Base-by-base conservation (phyloP, 495 filamentous ascomycete genomes). In the Pseudomonodictys pantanalensis region DNA sequence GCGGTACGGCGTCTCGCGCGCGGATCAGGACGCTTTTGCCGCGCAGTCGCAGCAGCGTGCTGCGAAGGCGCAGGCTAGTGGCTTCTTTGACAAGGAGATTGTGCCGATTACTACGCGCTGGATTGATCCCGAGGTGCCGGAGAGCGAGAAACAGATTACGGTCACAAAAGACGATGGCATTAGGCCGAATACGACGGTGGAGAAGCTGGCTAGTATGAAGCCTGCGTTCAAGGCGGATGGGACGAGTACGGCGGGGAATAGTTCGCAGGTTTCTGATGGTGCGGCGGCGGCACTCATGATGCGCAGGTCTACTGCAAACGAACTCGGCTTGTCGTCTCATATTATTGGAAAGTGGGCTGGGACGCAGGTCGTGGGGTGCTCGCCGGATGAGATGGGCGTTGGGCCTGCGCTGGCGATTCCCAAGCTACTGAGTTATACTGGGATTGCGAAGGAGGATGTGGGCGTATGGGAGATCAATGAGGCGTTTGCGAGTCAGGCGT, bases 381-480 rank as follows among this genome's bases (percentile, higher is more conserved):
- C 75, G 43, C 91, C 92, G 7, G 90, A 95, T 68, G 92, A 96
- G 80, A 96, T 96, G 91, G 91, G 91, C 35, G 80, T 96, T 48
- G 91, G 91, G 0, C 91, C 91, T 10, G 89, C 90, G 5, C 66
- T 93, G 26, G 91, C 89, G 1, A 91, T 96, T 39, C 91, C 92
- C 24, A 89, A 86, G 69, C 77, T 95, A 39, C 75, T 96, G 18
- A 68, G 78, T 45, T 78, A 80, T 52, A 78, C 86, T 9, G 89
- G 85, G 17, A 58, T 96, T 32, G 66, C 67, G 46, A 83, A 76
- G 5, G 74, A 77, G 9, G 89, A 97, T 46, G 85, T 97, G 0
- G 81, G 86, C 5, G 76, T 92, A n/a, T 96, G 91, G 91, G 92
- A 97, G 79, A 86, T 97, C 71, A 97, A 96, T 72, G 92, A 96